Conservation (phyloP, 1,139 yeast genomes). For the Scheffersomyces parashehatae region DNA sequence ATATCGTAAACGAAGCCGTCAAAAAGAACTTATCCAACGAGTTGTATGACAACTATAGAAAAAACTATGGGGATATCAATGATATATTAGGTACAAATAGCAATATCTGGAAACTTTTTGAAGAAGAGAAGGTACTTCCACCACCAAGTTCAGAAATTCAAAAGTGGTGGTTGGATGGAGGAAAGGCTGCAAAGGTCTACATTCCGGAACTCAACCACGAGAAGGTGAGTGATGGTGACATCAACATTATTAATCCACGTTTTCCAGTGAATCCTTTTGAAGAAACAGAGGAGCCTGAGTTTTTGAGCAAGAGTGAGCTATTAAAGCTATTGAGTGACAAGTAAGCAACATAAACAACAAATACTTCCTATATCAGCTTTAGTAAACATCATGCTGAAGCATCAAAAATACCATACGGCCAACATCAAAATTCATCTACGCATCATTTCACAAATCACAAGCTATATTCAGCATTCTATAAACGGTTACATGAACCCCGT, state of each 20-base stretch:
- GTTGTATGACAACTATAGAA: constrained; percentile 58
- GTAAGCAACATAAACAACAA: too few relatives aligned
- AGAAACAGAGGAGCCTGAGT: constrained; percentile 34
- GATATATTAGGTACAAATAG: constrained; percentile 35
- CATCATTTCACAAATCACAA: too few relatives aligned
- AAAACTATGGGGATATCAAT: constrained; percentile 43
- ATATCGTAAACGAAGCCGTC: constrained; percentile 64
- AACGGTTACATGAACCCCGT: too few relatives aligned
- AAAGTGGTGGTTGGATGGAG: constrained; percentile 93
- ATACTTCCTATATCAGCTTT: too few relatives aligned
- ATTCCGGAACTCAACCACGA: constrained; percentile 41
- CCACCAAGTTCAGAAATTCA: constrained; percentile 82
- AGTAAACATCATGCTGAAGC: too few relatives aligned
- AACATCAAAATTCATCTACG: too few relatives aligned
- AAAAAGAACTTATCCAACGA: constrained; percentile 59
- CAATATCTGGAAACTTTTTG: constrained; percentile 28
- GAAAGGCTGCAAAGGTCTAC: constrained; percentile 68
- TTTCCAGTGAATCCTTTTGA: constrained; percentile 73
- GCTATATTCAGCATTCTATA: too few relatives aligned
- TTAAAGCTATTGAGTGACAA: constrained; percentile 7
- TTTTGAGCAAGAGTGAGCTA: constrained; percentile 27
- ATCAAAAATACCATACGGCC: too few relatives aligned
- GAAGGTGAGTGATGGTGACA: constrained; percentile 32
- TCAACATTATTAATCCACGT: constrained; percentile 61
- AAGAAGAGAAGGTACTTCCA: constrained; percentile 53